A percentile compares a stretch with the other conserved stretches of the same genome.
Evolutionary conservation across 208 protist species (phyloP).

Genomic region (Wallacemonas sp.): DNA sequence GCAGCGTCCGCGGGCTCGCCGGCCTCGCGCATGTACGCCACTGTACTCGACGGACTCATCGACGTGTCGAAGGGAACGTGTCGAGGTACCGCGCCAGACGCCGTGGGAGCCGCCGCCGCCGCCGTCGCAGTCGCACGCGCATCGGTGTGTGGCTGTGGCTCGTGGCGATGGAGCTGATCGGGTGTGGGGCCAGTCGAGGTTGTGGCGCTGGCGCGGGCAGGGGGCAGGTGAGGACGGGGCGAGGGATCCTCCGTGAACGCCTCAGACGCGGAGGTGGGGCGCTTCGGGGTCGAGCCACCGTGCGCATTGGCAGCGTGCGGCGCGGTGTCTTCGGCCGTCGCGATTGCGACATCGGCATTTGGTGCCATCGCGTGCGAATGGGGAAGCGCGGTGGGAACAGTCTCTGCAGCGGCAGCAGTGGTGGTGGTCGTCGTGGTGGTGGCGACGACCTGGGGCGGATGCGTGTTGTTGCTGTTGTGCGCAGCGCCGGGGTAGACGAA

Average conservation of each 20-base stretch:
- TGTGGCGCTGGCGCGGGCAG: neutral
- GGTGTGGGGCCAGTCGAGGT: neutral
- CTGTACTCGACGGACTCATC: constrained; percentile 21
- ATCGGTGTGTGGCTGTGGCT: neutral
- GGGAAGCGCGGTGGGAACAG: neutral
- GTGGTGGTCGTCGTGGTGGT: neutral
- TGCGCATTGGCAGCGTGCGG: too few species aligned
- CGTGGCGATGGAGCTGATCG: neutral
- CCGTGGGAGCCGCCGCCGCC: constrained; percentile 8
- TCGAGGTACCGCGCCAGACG: constrained; percentile 4
- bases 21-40: constrained; percentile 24
- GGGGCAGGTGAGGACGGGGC: constrained; percentile 7
- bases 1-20: constrained; percentile 22
- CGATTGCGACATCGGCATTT: neutral
- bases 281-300: neutral
- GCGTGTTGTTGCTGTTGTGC: neutral
- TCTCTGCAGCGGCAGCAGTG: neutral
- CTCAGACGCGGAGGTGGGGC: neutral
- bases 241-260: constrained; percentile 4
- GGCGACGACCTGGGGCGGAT: neutral
- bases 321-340: neutral
- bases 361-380: neutral
- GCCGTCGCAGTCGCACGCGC: neutral
- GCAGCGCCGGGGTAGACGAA: neutral
- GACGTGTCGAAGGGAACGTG: neutral